These are phyloP conservation scores for Fusarium duplospermum DNA, from an alignment of 2,329 filamentous ascomycete species.

Conservation along the genomic window DNA sequence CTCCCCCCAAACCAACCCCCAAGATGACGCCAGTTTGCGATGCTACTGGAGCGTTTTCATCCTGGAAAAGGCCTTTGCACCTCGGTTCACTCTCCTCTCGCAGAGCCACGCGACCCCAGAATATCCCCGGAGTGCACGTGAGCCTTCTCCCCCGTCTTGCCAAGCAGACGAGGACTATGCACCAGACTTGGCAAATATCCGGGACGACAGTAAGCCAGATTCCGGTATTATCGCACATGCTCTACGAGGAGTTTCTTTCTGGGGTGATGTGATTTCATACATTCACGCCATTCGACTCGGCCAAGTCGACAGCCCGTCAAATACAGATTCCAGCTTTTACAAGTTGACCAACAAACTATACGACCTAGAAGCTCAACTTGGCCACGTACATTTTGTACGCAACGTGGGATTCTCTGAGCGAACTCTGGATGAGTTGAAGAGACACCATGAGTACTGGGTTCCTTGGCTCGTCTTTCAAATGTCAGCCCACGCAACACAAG, in stretches of 20 bases:
- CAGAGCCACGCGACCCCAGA: slow-evolving; percentile 9
- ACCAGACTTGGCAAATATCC: slow-evolving; percentile 29
- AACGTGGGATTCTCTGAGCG: slow-evolving; percentile 39
- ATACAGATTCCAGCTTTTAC: slow-evolving; percentile 35
- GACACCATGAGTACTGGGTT: slow-evolving; percentile 35
- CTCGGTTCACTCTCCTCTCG: slow-evolving; percentile 11
- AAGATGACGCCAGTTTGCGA: slow-evolving; percentile 23
- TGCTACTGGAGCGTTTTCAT: slow-evolving; percentile 41
- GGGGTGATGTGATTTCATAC: slow-evolving; percentile 36
- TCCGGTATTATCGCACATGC: slow-evolving; percentile 33
- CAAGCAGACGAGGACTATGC: slow-evolving; percentile 27
- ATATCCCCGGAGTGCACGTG: slow-evolving; percentile 28
- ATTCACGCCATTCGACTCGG: slow-evolving; percentile 30
- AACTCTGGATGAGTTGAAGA: slow-evolving; percentile 22
- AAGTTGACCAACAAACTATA: slow-evolving; percentile 34
- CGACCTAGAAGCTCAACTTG: slow-evolving; percentile 25
- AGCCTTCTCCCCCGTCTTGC: slow-evolving; percentile 19
- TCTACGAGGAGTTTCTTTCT: slow-evolving; percentile 21
- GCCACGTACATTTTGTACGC: slow-evolving; percentile 35
- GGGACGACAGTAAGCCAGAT: slow-evolving; percentile 24
- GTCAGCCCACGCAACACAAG: slow-evolving; percentile 32
- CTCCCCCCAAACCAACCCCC: neutral
- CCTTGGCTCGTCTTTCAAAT: slow-evolving; percentile 38
- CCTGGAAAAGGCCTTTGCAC: slow-evolving; percentile 35
- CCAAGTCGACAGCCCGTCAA: slow-evolving; percentile 26